Evolutionary conservation across 495 filamentous ascomycete species (phyloP).

Genomic region (Friedmanniomyces endolithicus): DNA sequence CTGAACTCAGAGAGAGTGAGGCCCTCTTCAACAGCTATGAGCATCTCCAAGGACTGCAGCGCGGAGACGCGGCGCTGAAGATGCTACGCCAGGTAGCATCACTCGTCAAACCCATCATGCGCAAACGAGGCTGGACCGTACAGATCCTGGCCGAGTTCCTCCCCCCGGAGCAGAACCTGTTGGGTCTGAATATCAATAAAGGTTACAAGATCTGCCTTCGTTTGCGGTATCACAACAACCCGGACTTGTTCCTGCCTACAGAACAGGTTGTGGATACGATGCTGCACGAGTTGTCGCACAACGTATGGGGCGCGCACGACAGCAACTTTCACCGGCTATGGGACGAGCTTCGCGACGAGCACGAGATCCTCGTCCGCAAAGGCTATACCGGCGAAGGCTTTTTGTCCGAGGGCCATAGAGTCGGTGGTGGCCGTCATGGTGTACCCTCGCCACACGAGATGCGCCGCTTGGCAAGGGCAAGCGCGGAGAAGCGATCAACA

Average conservation of each 20-base stretch:
- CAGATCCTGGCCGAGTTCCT: conserved; percentile 74
- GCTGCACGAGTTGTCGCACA: conserved; percentile 94
- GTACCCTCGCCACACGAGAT: conserved; percentile 55
- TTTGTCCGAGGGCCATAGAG: conserved; percentile 56
- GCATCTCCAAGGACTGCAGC: conserved; percentile 60
- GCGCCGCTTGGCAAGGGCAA: conserved; percentile 55
- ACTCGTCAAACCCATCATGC: conserved; percentile 91
- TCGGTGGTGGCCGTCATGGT: conserved; percentile 54
- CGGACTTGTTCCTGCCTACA: conserved; percentile 63
- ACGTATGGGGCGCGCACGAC: conserved; percentile 70
- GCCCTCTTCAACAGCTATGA: conserved; percentile 62
- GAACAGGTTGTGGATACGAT: conserved; percentile 80
- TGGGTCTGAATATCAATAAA: conserved; percentile 66
- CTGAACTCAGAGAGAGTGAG: conserved; percentile 37
- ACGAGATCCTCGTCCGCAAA: conserved; percentile 57
- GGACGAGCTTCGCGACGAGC: conserved; percentile 78
- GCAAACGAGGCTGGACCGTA: conserved; percentile 70
- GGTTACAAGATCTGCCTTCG: conserved; percentile 75
- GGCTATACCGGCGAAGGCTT: conserved; percentile 92
- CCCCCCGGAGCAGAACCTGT: conserved; percentile 57
- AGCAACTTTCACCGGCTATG: conserved; percentile 70
- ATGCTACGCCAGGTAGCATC: conserved; percentile 73
- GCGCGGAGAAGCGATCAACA: conserved; percentile 56
- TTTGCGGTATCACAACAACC: conserved; percentile 64
- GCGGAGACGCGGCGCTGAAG: conserved; percentile 69